Evolutionary conservation across 192 early-diverging fungal species (phyloP).

Genomic region (Coemansia sp.): DNA sequence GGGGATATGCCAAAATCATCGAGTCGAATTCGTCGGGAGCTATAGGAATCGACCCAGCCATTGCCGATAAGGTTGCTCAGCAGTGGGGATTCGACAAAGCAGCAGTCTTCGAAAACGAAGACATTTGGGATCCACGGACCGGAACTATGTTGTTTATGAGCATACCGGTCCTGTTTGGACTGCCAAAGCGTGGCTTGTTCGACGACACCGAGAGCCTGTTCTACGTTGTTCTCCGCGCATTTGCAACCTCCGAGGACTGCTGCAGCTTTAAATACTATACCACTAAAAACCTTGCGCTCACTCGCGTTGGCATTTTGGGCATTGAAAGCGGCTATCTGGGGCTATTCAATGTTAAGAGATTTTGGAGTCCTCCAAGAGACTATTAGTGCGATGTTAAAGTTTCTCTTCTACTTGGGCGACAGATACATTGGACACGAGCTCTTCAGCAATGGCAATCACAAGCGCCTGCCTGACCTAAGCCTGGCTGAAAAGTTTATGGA

Average conservation of each 20-base stretch:
- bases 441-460: background rate
- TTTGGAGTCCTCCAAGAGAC: background rate
- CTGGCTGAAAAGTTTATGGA: background rate
- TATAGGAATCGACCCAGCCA: background rate
- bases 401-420: background rate
- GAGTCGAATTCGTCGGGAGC: no score
- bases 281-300: background rate
- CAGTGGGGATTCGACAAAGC: background rate
- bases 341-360: background rate
- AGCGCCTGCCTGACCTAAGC: background rate
- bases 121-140: background rate
- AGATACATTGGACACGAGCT: background rate
- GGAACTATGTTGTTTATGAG: background rate
- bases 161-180: background rate
- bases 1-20: slow-evolving; percentile 14
- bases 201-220: background rate
- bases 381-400: background rate
- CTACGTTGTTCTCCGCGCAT: background rate
- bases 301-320: background rate
- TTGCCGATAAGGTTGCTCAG: background rate
- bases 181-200: background rate
- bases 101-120: background rate
- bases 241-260: background rate
- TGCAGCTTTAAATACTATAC: background rate
- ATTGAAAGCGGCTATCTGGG: background rate